Evolutionary conservation across 2,329 filamentous ascomycete genomes (phyloP).

Genomic region (Penicillium sp.): DNA sequence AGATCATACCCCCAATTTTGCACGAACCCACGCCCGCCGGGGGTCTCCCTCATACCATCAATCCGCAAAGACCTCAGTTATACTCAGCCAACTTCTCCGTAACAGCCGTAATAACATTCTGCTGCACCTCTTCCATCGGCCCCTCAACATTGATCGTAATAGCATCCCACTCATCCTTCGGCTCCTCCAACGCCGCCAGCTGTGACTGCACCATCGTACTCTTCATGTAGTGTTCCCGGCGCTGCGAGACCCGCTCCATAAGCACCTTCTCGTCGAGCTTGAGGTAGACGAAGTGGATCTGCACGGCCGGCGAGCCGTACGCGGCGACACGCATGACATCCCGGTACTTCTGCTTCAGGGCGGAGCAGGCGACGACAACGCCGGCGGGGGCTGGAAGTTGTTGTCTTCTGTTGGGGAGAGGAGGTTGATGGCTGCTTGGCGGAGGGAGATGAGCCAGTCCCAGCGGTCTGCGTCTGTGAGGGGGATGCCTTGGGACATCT

Average conservation of each 20-base stretch:
- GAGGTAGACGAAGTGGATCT: slow-evolving; percentile 90
- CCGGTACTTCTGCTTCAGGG: slow-evolving; percentile 93
- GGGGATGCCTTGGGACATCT: slow-evolving; percentile 81
- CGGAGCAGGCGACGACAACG: slow-evolving; percentile 95
- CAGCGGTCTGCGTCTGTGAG: slow-evolving; percentile 91
- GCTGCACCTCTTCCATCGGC: slow-evolving; percentile 56
- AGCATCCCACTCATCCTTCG: slow-evolving; percentile 69
- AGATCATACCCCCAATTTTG: slow-evolving; percentile 3
- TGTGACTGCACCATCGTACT: slow-evolving; percentile 93
- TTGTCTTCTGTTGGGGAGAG: slow-evolving; percentile 39
- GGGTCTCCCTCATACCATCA: background rate
- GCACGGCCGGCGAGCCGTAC: slow-evolving; percentile 68
- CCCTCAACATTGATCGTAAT: slow-evolving; percentile 62
- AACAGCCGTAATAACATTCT: slow-evolving; percentile 58
- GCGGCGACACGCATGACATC: slow-evolving; percentile 81
- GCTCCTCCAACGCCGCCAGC: slow-evolving; percentile 80
- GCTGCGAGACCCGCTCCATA: slow-evolving; percentile 66
- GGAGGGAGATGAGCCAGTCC: slow-evolving; percentile 87
- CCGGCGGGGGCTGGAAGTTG: slow-evolving; percentile 56
- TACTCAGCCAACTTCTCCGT: slow-evolving; percentile 51
- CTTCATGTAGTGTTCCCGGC: slow-evolving; percentile 92
- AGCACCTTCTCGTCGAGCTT: slow-evolving; percentile 72
- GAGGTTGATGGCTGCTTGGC: slow-evolving; percentile 58
- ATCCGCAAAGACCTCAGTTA: slow-evolving; percentile 11
- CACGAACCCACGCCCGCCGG: background rate